These are phyloP conservation scores for Mallotus repandus DNA, from an alignment of 441 rosid genomes.

Conservation along the genomic window DNA sequence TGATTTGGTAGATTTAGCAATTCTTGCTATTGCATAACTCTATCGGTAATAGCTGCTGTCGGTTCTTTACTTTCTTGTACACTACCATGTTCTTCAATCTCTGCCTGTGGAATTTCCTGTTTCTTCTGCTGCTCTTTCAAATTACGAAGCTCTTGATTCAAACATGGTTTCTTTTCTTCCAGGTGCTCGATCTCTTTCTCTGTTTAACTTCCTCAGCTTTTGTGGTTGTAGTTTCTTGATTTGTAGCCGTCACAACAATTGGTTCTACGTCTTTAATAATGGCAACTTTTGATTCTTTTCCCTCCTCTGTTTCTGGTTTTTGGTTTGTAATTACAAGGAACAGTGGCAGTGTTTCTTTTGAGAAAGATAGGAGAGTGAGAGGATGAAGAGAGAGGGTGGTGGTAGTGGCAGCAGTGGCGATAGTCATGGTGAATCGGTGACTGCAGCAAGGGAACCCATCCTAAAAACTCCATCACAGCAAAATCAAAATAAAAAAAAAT, in stretches of 20 bases:
- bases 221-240: slow-evolving; percentile 7
- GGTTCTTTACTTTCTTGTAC: slow-evolving; percentile 17
- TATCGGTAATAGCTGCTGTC: slow-evolving; percentile 18
- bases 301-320: slow-evolving; percentile 6
- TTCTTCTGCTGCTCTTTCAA: slow-evolving; percentile 11
- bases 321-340: too few species aligned
- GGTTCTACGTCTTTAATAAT: slow-evolving; percentile 12
- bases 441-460: too few species aligned
- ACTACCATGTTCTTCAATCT: background rate
- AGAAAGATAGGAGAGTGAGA: too few species aligned
- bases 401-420: too few species aligned
- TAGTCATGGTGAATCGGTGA: too few species aligned
- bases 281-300: background rate
- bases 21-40: background rate
- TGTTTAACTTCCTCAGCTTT: slow-evolving; percentile 12
- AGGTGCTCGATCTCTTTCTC: slow-evolving; percentile 11
- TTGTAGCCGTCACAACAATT: slow-evolving; percentile 3
- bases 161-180: background rate
- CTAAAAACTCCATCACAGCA: too few species aligned
- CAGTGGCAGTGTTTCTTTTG: too few species aligned
- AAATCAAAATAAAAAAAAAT: too few species aligned
- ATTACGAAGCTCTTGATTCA: slow-evolving; percentile 16
- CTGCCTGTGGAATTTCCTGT: slow-evolving; percentile 19
- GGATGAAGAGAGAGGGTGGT: too few species aligned
- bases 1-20: too few species aligned